These are phyloP conservation scores for Physaria fendleri DNA, from an alignment of 345 rosid genomes.

Conservation along the genomic window DNA sequence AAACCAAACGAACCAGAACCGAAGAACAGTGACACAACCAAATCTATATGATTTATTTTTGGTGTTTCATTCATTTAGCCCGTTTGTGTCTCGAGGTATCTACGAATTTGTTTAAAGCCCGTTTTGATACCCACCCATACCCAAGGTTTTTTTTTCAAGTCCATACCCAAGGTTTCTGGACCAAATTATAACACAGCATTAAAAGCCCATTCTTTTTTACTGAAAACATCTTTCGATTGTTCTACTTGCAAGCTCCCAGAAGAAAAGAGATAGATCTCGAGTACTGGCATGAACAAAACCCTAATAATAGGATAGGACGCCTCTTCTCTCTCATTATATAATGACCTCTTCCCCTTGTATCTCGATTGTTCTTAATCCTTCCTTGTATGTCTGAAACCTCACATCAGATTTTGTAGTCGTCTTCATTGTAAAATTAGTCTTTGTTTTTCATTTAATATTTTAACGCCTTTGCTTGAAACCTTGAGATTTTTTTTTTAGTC, in stretches of 20 bases:
- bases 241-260: not conserved
- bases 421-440: too few relatives aligned
- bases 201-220: not conserved
- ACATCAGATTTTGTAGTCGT: too few relatives aligned
- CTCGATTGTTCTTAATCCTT: not conserved
- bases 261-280: not conserved
- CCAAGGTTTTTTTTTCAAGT: too few relatives aligned
- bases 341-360: not conserved
- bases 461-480: too few relatives aligned
- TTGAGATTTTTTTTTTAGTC: too few relatives aligned
- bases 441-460: too few relatives aligned
- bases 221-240: slow-evolving; percentile 8
- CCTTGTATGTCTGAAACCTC: slow-evolving; percentile 33
- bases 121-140: not conserved
- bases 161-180: not conserved
- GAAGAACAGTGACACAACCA: too few relatives aligned
- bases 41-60: too few relatives aligned
- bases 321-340: slow-evolving; percentile 6
- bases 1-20: too few relatives aligned
- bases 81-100: too few relatives aligned
- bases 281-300: slow-evolving; percentile 7
- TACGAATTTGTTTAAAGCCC: not conserved
- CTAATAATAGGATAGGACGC: slow-evolving; percentile 23
- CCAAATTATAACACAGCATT: not conserved
- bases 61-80: too few relatives aligned